phyloP scores from a whole-genome alignment of 192 early-diverging fungal species.

The Backusella circina region DNA sequence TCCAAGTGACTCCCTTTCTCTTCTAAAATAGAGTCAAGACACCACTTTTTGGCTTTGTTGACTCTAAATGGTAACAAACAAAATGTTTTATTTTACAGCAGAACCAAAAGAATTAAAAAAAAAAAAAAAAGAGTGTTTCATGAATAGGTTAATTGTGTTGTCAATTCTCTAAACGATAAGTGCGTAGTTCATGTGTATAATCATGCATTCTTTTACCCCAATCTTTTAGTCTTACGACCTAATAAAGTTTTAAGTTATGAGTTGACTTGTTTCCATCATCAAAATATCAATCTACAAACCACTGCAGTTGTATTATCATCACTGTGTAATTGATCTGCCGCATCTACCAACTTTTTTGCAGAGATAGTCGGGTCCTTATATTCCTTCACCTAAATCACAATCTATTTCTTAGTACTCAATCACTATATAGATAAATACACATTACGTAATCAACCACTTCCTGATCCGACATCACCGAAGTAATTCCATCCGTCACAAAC shows the following conservation, averaged over 20 bases:
- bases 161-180: constrained; percentile 53
- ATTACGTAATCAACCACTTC: constrained; percentile 58
- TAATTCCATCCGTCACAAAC: constrained; percentile 67
- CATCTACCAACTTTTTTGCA: constrained; percentile 56
- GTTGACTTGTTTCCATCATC: not conserved
- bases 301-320: constrained; percentile 69
- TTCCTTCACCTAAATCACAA: constrained; percentile 44
- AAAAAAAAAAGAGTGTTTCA: too few species aligned
- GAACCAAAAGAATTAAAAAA: too few species aligned
- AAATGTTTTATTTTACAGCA: too few species aligned
- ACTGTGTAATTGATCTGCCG: constrained; percentile 60
- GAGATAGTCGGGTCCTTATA: constrained; percentile 51
- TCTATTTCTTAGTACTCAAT: not conserved
- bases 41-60: not conserved
- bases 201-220: constrained; percentile 68
- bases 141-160: too few species aligned
- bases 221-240: constrained; percentile 67
- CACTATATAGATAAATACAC: not conserved
- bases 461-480: constrained; percentile 68
- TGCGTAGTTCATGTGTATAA: constrained; percentile 59
- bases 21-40: not conserved
- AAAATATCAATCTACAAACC: constrained; percentile 27
- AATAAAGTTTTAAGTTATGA: not conserved
- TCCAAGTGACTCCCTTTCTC: not conserved
- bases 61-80: not conserved